A percentile compares a stretch with the other conserved stretches of the same genome.
Evolutionary conservation across 2,329 filamentous ascomycete genomes (phyloP).

Genomic region (Neonectria hederae): DNA sequence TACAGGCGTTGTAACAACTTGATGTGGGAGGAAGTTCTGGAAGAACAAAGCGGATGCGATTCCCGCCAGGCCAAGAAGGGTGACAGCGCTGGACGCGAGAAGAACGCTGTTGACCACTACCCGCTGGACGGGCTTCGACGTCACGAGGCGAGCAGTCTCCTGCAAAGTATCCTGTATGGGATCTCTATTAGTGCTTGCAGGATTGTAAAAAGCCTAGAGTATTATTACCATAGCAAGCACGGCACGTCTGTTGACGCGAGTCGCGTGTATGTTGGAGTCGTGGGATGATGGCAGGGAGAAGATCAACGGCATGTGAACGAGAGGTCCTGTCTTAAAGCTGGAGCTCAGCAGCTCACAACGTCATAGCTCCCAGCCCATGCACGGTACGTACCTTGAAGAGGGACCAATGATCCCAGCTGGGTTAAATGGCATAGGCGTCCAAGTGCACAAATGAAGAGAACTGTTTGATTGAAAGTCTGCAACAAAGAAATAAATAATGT

Average conservation of each 20-base stretch:
- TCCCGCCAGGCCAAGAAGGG: conserved; percentile 59
- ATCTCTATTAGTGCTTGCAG: neutral
- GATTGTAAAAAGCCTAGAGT: too few relatives aligned
- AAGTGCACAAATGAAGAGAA: too few relatives aligned
- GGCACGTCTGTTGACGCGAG: conserved; percentile 18
- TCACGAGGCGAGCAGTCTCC: conserved; percentile 52
- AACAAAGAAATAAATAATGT: conserved; percentile 1
- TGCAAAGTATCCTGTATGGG: conserved; percentile 47
- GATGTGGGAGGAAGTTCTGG: conserved; percentile 65
- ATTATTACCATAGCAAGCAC: conserved; percentile 32
- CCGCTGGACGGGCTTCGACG: conserved; percentile 62
- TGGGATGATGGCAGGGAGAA: conserved; percentile 21
- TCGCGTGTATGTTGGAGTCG: conserved; percentile 15
- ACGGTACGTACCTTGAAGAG: conserved; percentile 29
- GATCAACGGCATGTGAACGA: conserved; percentile 37
- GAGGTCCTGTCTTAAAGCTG: conserved; percentile 3
- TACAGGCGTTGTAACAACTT: conserved; percentile 61
- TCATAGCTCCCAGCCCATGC: conserved; percentile 29
- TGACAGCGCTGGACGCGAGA: conserved; percentile 52
- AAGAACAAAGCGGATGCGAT: conserved; percentile 64
- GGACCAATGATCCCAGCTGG: too few relatives aligned
- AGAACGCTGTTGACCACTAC: conserved; percentile 59
- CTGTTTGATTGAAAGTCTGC: neutral
- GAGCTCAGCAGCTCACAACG: conserved; percentile 33
- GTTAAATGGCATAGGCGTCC: too few relatives aligned